Evolutionary conservation across 1,139 yeast genomes (phyloP), one percentile per base, ranked within the genome.

Genomic region (Hyphopichia wangnamkhiaoensis): DNA sequence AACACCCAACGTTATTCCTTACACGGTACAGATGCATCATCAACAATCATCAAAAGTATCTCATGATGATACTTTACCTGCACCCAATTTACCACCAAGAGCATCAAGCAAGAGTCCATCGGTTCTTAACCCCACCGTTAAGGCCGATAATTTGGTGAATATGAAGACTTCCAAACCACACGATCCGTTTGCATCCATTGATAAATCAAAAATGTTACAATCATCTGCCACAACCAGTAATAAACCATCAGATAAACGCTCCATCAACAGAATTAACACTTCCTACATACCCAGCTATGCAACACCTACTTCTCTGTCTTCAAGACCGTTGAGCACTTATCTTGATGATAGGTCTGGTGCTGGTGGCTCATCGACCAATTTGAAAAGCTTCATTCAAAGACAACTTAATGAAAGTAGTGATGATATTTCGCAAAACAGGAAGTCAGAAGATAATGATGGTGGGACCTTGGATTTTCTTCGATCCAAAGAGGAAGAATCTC

Each of bases 401-500:
- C 75, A 71, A 39, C 53, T 69, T 17, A 54, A 56, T 37, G 60
- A 59, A 37, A 49, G 58, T 38, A 51, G 50, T 28, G 61, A 57
- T 28, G 55, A 50, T 35, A 17, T 52, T 10, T 28, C 54, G 28
- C 27, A 45, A 20, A 36, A 51, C 28, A 39, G 52, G 23, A 42
- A 44, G 14, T 45, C 47, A 7, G 61, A 59, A 15, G 60, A 58
- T 9, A 44, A 48, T 18, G 58, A 52, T 16, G 35, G 46, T 10
- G 63, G 63, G 19, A 71, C 76, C 0, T 51, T 72, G 34, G 87
- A 83, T 39, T 87, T 84, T 53, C 63, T 87, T 45, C 76, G 79
- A 44, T 69, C 72, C 20, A 65, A 80, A 46, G 74, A 70, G 45
- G 71, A 61, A 31, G 63, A 55, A 25, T 8, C 14, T 5, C 39